Percentiles rank a stretch among this genome's conserved stretches.
phyloP scores from a whole-genome alignment of 164 flowering plant species.

The Aristolochia fimbriata region DNA sequence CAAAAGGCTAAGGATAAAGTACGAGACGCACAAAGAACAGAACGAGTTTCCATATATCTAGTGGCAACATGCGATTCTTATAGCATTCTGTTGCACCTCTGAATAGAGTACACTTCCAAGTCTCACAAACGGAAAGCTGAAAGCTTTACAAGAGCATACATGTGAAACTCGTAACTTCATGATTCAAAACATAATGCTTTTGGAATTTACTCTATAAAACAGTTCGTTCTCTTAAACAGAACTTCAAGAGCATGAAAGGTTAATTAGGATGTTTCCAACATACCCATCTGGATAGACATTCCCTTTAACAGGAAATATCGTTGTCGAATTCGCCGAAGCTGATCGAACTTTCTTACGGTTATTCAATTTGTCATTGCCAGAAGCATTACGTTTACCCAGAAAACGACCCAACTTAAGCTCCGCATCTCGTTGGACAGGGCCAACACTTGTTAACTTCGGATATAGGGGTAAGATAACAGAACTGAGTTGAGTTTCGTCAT shows the following conservation, averaged over 20 bases:
- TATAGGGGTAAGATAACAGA: conserved; percentile 47
- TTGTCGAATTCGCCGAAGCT: conserved; percentile 28
- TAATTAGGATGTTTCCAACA: conserved; percentile 4
- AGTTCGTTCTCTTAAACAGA: not conserved
- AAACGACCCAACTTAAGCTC: conserved; percentile 43
- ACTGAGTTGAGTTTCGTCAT: conserved; percentile 9
- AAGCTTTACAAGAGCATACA: no score
- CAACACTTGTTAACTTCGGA: conserved; percentile 22
- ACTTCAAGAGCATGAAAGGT: not conserved
- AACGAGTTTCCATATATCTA: no score
- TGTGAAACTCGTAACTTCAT: no score
- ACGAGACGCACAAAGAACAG: no score
- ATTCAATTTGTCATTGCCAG: conserved; percentile 7
- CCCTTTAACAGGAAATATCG: conserved; percentile 49
- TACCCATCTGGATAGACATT: conserved; percentile 74
- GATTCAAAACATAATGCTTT: no score
- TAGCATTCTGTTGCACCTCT: no score
- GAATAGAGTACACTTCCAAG: no score
- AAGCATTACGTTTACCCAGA: conserved; percentile 17
- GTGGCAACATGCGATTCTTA: no score
- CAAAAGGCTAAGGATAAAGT: no score
- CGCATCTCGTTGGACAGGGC: conserved; percentile 13
- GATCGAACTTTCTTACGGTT: conserved; percentile 10
- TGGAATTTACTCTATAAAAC: no score
- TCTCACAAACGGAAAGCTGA: no score